Evolutionary conservation across 2,329 filamentous ascomycete species (phyloP).

Genomic region (Cryoendolithus antarcticus): DNA sequence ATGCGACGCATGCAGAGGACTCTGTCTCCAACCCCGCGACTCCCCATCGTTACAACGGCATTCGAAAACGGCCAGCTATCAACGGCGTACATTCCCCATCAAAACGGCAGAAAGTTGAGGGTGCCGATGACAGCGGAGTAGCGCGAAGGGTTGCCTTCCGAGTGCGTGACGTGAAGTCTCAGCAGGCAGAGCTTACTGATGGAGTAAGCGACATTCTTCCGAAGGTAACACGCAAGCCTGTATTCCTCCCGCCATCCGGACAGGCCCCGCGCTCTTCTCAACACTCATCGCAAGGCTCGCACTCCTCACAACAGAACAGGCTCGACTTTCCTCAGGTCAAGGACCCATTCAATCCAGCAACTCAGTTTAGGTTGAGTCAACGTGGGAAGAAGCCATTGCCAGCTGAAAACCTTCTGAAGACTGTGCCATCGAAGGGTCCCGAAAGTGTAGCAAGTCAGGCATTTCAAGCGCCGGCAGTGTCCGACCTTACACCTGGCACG

Average conservation of each 20-base stretch:
- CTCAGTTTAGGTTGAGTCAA: conserved; percentile 55
- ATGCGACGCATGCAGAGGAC: conserved; percentile 10
- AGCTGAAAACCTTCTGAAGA: too few species aligned
- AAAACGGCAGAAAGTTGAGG: too few species aligned
- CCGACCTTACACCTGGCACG: conserved; percentile 7
- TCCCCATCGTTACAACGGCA: conserved; percentile 1
- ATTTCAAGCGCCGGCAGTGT: too few species aligned
- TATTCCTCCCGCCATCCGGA: conserved; percentile 5
- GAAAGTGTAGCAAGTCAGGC: too few species aligned
- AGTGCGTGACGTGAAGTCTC: too few species aligned
- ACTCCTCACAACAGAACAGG: conserved; percentile 31
- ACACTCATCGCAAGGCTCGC: conserved; percentile 12
- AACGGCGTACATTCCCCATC: too few species aligned
- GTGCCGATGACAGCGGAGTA: too few species aligned
- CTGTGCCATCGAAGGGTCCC: too few species aligned
- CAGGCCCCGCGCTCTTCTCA: conserved; percentile 14
- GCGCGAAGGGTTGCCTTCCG: too few species aligned
- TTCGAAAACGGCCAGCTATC: not conserved
- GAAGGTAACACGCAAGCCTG: too few species aligned
- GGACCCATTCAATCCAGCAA: conserved; percentile 54
- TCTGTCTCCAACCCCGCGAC: conserved; percentile 4
- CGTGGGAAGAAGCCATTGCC: not conserved
- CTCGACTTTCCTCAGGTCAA: conserved; percentile 67
- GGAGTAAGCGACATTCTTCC: too few species aligned
- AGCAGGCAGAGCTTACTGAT: too few species aligned